phyloP scores from a whole-genome alignment of 148 eudicot genomes.

The Vaccinium vitisidaea region DNA sequence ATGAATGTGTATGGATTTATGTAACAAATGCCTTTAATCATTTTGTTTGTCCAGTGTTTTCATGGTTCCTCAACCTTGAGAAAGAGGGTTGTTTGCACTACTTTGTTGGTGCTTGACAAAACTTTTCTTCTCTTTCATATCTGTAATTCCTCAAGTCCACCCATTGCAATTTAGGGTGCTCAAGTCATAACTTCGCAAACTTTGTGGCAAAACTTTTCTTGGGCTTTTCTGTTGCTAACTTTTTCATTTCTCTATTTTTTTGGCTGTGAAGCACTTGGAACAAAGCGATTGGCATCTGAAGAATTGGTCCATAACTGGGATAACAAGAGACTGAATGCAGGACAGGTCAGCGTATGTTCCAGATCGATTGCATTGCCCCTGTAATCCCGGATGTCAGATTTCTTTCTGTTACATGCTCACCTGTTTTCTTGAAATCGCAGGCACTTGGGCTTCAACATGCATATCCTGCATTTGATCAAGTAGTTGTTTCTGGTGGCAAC shows the following conservation, averaged over 20 bases:
- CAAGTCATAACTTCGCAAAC: too few species aligned
- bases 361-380: neutral
- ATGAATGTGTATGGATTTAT: too few species aligned
- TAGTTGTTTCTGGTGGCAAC: conserved; percentile 28
- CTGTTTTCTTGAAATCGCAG: conserved; percentile 11
- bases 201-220: too few species aligned
- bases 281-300: conserved; percentile 9
- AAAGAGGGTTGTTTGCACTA: too few species aligned
- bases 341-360: conserved; percentile 40
- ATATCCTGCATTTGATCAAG: conserved; percentile 36
- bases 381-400: neutral
- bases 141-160: too few species aligned
- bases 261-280: neutral
- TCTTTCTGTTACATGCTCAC: neutral
- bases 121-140: too few species aligned
- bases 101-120: too few species aligned
- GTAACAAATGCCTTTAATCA: too few species aligned
- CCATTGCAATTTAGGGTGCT: too few species aligned
- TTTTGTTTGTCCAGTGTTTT: too few species aligned
- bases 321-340: conserved; percentile 64
- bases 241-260: neutral
- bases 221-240: neutral
- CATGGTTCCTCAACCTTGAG: too few species aligned
- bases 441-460: conserved; percentile 41
- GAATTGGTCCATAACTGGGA: neutral